phyloP scores from a whole-genome alignment of 306 rosid genomes.

The barrel medic (Medicago truncatula) region MtrunA17r5.0-ANR NC_053043.1:35690501-35691000 shows the following conservation, averaged over 20 bases:
- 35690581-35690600: slow-evolving; percentile 52
- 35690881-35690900: slow-evolving; percentile 54
- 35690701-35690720: slow-evolving; percentile 21
- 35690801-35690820: slow-evolving; percentile 50
- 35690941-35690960: neutral
- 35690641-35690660: slow-evolving; percentile 60
- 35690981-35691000: slow-evolving; percentile 20
- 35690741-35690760: slow-evolving; percentile 48
- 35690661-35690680: slow-evolving; percentile 63
- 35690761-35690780: slow-evolving; percentile 43
- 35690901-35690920: neutral
- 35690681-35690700: slow-evolving; percentile 88
- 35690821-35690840: slow-evolving; percentile 39
- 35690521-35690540: slow-evolving; percentile 17
- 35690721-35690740: slow-evolving; percentile 37
- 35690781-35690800: slow-evolving; percentile 48
- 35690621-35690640: slow-evolving; percentile 64
- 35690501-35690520: slow-evolving; percentile 18
- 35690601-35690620: slow-evolving; percentile 66
- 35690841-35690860: slow-evolving; percentile 48
- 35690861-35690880: slow-evolving; percentile 56
- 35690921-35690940: slow-evolving; percentile 33
- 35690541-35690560: neutral
- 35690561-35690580: slow-evolving; percentile 29
- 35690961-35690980: slow-evolving; percentile 22